Evolutionary conservation across 176 grass and related monocot genomes (phyloP).

Genomic region (Otatea glauca): DNA sequence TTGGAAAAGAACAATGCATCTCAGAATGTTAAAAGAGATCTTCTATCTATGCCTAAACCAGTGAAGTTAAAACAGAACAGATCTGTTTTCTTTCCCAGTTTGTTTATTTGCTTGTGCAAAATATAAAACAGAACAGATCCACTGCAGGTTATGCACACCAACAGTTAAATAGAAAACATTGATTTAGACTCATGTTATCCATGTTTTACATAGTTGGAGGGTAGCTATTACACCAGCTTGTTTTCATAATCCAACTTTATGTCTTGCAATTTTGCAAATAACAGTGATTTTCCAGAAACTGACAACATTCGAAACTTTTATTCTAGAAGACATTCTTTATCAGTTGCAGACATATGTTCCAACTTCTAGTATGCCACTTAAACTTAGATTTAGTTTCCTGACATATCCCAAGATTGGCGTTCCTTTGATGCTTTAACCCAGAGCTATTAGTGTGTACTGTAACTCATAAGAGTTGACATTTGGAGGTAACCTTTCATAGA

Average conservation of each 20-base stretch:
- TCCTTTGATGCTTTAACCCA: constrained; percentile 12
- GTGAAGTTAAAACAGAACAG: neutral
- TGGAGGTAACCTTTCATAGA: neutral
- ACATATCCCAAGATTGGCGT: constrained; percentile 7
- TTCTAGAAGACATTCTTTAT: constrained; percentile 13
- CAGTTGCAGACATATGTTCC: constrained; percentile 8
- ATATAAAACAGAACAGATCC: constrained; percentile 16
- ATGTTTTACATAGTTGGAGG: constrained; percentile 11
- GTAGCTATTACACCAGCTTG: constrained; percentile 4
- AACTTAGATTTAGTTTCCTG: neutral
- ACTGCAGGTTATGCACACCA: neutral
- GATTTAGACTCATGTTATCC: constrained; percentile 14
- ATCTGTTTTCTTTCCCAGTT: neutral
- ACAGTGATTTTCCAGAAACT: neutral
- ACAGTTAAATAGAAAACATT: neutral
- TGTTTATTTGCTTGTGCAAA: neutral
- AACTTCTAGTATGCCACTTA: constrained; percentile 5
- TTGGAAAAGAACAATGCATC: neutral
- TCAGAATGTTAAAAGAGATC: neutral
- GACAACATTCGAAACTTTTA: constrained; percentile 10
- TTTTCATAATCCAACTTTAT: constrained; percentile 24
- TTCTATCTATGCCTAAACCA: neutral
- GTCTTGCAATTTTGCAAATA: neutral
- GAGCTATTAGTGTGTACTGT: neutral
- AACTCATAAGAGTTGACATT: neutral